A percentile compares a stretch with the other conserved stretches of the same genome.
Conservation (phyloP, 371 early-diverging fungal genomes). For the Rhizopus arrhizus region DNA sequence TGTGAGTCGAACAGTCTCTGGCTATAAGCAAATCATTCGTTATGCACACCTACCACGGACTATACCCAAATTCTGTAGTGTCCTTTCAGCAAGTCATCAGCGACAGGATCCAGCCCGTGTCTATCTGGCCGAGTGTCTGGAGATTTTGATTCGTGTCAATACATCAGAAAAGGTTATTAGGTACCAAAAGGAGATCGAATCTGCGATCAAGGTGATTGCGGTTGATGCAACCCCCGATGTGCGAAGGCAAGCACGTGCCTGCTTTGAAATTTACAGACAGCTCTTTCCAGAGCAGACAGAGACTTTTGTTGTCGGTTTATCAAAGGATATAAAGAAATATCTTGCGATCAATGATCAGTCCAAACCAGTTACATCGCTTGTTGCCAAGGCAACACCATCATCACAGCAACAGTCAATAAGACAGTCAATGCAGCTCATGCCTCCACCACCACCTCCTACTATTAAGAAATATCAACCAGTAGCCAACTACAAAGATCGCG, state of each 20-base stretch:
- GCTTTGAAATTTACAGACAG: conserved; percentile 46
- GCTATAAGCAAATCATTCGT: conserved; percentile 43
- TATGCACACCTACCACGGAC: conserved; percentile 36
- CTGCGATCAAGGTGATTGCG: conserved; percentile 47
- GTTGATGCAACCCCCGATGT: conserved; percentile 58
- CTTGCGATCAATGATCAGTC: neutral
- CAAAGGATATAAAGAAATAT: neutral
- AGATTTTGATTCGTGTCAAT: conserved; percentile 42
- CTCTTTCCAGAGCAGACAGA: conserved; percentile 44
- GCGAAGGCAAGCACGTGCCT: conserved; percentile 42
- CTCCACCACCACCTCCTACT: neutral
- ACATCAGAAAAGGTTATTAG: conserved; percentile 38
- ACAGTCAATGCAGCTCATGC: too few relatives aligned
- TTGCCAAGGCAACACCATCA: neutral
- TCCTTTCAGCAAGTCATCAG: conserved; percentile 22
- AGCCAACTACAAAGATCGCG: neutral
- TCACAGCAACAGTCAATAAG: too few relatives aligned
- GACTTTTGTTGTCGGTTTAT: neutral
- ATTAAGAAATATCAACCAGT: neutral
- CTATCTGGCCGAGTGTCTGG: conserved; percentile 46
- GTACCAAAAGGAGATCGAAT: conserved; percentile 40
- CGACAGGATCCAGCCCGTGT: conserved; percentile 16
- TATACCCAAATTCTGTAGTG: conserved; percentile 43
- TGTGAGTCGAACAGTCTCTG: conserved; percentile 45
- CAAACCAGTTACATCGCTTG: neutral